Conservation (phyloP, 495 filamentous ascomycete genomes). For the Delitschia confertaspora region DNA sequence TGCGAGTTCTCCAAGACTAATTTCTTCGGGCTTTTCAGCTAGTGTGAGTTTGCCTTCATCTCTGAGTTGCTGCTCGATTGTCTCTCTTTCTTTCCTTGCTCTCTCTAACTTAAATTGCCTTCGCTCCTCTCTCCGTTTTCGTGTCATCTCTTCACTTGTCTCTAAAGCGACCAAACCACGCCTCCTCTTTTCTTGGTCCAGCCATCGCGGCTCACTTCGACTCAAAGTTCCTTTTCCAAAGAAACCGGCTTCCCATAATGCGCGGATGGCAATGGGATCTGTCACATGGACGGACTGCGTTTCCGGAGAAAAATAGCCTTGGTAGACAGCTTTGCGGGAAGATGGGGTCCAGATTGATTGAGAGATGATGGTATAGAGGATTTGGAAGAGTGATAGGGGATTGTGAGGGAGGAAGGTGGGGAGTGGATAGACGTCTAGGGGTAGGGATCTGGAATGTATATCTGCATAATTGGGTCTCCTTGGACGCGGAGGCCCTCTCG, state of each 20-base stretch:
- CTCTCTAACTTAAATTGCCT: conserved; percentile 79
- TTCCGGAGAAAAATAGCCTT: conserved; percentile 64
- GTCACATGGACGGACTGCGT: conserved; percentile 81
- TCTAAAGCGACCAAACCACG: conserved; percentile 51
- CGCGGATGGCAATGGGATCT: conserved; percentile 61
- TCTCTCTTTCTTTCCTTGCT: conserved; percentile 73
- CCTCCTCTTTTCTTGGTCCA: conserved; percentile 68
- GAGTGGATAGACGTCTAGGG: conserved; percentile 69
- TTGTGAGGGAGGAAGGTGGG: conserved; percentile 87
- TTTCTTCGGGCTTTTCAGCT: conserved; percentile 3
- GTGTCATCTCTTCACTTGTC: conserved; percentile 74
- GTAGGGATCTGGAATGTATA: conserved; percentile 72
- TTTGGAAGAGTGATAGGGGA: conserved; percentile 73
- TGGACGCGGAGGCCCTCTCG: conserved; percentile 3
- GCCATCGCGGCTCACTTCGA: conserved; percentile 88
- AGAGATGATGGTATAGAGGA: conserved; percentile 64
- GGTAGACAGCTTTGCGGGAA: conserved; percentile 55
- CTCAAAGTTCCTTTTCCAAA: conserved; percentile 91
- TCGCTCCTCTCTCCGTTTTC: conserved; percentile 65
- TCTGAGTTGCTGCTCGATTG: conserved; percentile 60
- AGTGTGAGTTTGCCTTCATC: conserved; percentile 44
- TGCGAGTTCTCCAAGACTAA: no score
- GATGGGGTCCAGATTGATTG: conserved; percentile 56
- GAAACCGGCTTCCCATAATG: conserved; percentile 90
- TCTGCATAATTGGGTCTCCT: conserved; percentile 52